phyloP scores from a whole-genome alignment of 192 early-diverging fungal species.

The Coemansia aciculifera region DNA sequence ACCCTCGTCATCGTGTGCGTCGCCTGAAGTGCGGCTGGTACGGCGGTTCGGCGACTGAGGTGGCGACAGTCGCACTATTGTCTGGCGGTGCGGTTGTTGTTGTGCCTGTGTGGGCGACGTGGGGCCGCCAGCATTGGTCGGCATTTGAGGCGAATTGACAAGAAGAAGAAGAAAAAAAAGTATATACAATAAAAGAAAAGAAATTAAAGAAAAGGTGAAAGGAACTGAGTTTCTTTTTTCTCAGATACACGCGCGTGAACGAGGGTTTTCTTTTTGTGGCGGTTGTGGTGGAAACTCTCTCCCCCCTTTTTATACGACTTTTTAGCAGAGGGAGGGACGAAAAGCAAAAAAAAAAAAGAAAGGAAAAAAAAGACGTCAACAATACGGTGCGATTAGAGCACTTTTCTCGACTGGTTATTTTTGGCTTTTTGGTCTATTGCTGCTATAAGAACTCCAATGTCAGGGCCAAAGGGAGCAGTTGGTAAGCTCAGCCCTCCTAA shows the following conservation, averaged over 20 bases:
- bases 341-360: background rate
- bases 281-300: background rate
- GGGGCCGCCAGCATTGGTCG: background rate
- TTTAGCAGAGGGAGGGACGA: background rate
- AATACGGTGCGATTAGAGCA: background rate
- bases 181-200: background rate
- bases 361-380: background rate
- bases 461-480: background rate
- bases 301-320: background rate
- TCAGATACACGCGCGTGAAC: background rate
- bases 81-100: conserved; percentile 19
- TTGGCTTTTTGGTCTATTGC: background rate
- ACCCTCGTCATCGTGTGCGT: conserved; percentile 3
- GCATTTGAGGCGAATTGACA: background rate
- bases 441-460: background rate
- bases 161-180: background rate
- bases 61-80: conserved; percentile 45
- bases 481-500: background rate
- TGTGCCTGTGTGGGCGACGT: conserved; percentile 6
- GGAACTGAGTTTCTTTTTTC: conserved; percentile 2
- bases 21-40: background rate
- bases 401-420: too few species aligned
- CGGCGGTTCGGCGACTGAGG: background rate
- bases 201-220: background rate
- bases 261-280: background rate